A percentile compares a stretch with the other conserved stretches of the same genome.
Evolutionary conservation across 129 eudicot species (phyloP).

Genomic region (Gnaphalium uliginosum): DNA sequence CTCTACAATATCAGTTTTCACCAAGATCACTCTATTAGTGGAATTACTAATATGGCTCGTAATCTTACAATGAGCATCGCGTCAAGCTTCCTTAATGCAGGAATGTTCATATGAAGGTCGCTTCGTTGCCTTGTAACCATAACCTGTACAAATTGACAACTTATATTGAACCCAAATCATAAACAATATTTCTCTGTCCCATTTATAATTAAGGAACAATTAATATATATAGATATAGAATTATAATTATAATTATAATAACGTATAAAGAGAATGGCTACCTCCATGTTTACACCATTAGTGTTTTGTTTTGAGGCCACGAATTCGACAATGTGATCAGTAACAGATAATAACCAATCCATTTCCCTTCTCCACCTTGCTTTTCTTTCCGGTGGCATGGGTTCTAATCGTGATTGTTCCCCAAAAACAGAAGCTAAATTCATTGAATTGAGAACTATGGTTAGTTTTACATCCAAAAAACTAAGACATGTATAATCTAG

Average conservation of each 20-base stretch:
- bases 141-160: constrained; percentile 42
- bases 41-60: neutral
- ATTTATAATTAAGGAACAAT: neutral
- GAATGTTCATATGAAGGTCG: constrained; percentile 79
- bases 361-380: constrained; percentile 81
- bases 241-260: neutral
- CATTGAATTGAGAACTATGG: neutral
- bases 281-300: constrained; percentile 82
- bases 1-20: neutral
- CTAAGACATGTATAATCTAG: neutral
- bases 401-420: constrained; percentile 75
- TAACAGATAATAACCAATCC: constrained; percentile 81
- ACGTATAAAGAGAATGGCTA: constrained; percentile 24
- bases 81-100: constrained; percentile 77
- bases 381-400: constrained; percentile 67
- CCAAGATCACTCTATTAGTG: neutral
- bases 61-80: constrained; percentile 88
- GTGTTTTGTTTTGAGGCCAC: constrained; percentile 65
- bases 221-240: neutral
- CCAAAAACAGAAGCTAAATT: constrained; percentile 81
- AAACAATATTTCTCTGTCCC: neutral
- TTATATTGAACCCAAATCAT: constrained; percentile 7
- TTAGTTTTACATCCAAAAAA: neutral
- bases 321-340: constrained; percentile 82
- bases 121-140: constrained; percentile 74